phyloP scores from a whole-genome alignment of 1,284 basidiomycete species.

The Cryptococcus amylolentus region DNA sequence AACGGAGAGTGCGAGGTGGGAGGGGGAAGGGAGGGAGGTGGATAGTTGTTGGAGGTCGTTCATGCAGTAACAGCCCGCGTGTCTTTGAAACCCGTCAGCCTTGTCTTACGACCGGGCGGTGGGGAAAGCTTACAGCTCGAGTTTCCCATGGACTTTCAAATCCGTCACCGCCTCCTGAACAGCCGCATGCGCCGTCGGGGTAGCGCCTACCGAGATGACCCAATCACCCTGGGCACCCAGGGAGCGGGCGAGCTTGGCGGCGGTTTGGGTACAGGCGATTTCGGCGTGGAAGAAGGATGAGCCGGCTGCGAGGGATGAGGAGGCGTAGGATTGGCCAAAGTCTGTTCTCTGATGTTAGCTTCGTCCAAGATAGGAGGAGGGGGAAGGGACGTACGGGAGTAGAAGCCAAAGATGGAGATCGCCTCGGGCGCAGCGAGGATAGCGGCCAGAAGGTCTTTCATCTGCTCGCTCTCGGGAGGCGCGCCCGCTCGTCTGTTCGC shows the following conservation, averaged over 20 bases:
- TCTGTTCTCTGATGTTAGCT: slow-evolving; percentile 17
- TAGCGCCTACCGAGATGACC: slow-evolving; percentile 76
- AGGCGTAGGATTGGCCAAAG: slow-evolving; percentile 63
- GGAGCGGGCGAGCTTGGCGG: slow-evolving; percentile 59
- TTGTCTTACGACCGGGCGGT: neutral
- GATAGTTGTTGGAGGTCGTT: slow-evolving; percentile 78
- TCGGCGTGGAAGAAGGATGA: slow-evolving; percentile 66
- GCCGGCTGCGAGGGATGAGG: slow-evolving; percentile 62
- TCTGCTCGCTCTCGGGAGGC: slow-evolving; percentile 55
- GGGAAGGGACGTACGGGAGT: slow-evolving; percentile 57
- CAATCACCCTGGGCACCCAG: slow-evolving; percentile 50
- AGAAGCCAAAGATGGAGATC: slow-evolving; percentile 73
- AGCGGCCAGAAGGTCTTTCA: slow-evolving; percentile 58
- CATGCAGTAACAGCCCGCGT: slow-evolving; percentile 74
- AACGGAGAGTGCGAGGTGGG: slow-evolving; percentile 64
- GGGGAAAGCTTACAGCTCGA: slow-evolving; percentile 34
- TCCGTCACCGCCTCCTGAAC: slow-evolving; percentile 10
- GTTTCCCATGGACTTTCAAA: slow-evolving; percentile 23
- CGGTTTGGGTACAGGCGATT: slow-evolving; percentile 65
- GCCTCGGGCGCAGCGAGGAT: slow-evolving; percentile 55
- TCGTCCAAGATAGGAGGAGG: neutral
- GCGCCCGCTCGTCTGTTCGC: slow-evolving; percentile 72
- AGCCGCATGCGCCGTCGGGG: slow-evolving; percentile 63
- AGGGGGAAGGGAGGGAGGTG: slow-evolving; percentile 61
- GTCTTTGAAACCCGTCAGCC: slow-evolving; percentile 34